Percentiles rank a stretch among this genome's conserved stretches.
Evolutionary conservation across 179 eudicot species (phyloP).

Genomic region (Camellia oleifera): DNA sequence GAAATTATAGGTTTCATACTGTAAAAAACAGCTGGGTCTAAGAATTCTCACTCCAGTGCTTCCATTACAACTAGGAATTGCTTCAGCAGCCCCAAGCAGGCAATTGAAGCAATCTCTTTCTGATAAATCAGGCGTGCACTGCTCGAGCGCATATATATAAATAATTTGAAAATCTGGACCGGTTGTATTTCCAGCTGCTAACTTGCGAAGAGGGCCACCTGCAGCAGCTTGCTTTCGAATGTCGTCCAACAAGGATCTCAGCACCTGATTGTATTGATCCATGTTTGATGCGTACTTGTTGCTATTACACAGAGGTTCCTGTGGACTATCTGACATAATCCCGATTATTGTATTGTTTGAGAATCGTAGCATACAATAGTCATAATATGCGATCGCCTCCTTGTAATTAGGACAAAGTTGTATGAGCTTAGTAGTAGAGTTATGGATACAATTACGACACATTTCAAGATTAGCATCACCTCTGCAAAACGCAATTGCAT

Average conservation of each 20-base stretch:
- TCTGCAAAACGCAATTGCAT: too few species aligned
- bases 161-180: not conserved
- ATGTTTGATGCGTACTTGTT: slow-evolving; percentile 6
- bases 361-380: slow-evolving; percentile 35
- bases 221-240: slow-evolving; percentile 23
- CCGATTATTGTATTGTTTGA: slow-evolving; percentile 19
- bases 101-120: slow-evolving; percentile 24
- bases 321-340: not conserved
- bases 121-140: slow-evolving; percentile 50
- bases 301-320: too few species aligned
- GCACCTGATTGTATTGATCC: slow-evolving; percentile 18
- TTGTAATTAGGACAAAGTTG: slow-evolving; percentile 36
- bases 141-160: slow-evolving; percentile 27
- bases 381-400: slow-evolving; percentile 34
- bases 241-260: slow-evolving; percentile 16
- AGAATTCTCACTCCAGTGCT: too few species aligned
- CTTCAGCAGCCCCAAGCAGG: slow-evolving; percentile 4
- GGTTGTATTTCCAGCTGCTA: slow-evolving; percentile 21
- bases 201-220: slow-evolving; percentile 32
- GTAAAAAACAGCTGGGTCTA: too few species aligned
- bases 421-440: not conserved
- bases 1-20: too few species aligned
- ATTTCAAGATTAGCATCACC: too few species aligned
- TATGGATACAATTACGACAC: too few species aligned
- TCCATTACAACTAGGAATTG: slow-evolving; percentile 10